phyloP scores from a whole-genome alignment of 2,329 filamentous ascomycete species.

The Anisogramma anomala region DNA sequence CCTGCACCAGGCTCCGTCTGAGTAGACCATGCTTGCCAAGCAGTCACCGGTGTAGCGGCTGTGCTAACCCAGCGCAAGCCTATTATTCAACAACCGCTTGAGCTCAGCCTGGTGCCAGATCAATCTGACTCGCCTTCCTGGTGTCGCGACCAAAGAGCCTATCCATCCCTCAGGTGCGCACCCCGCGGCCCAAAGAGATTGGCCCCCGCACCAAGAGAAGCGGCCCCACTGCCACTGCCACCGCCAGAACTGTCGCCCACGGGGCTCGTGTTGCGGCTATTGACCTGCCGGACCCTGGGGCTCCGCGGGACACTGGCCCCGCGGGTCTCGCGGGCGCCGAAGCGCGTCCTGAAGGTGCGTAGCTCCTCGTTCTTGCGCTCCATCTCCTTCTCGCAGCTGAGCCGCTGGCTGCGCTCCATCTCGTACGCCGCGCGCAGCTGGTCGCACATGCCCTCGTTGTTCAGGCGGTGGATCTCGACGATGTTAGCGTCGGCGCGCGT shows the following conservation, averaged over 20 bases:
- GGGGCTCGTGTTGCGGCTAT: slow-evolving; percentile 17
- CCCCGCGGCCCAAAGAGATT: slow-evolving; percentile 9
- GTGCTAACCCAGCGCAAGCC: too few relatives aligned
- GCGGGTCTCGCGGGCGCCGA: slow-evolving; percentile 42
- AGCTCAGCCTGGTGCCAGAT: too few relatives aligned
- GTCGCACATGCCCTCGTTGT: slow-evolving; percentile 27
- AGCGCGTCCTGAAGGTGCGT: slow-evolving; percentile 29
- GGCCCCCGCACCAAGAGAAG: neutral
- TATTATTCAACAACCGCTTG: too few relatives aligned
- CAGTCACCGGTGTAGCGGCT: too few relatives aligned
- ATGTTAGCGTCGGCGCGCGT: slow-evolving; percentile 34
- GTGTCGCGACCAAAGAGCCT: too few relatives aligned
- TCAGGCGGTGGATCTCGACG: slow-evolving; percentile 34
- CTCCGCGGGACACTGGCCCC: slow-evolving; percentile 46
- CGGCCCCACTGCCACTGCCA: neutral
- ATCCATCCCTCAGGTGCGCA: slow-evolving; percentile 9
- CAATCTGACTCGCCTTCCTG: too few relatives aligned
- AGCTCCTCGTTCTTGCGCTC: slow-evolving; percentile 38
- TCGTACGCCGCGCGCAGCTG: slow-evolving; percentile 27
- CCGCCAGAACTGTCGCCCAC: slow-evolving; percentile 5
- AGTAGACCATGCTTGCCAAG: too few relatives aligned
- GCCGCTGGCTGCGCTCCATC: slow-evolving; percentile 30
- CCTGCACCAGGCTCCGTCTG: too few relatives aligned
- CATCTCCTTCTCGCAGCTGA: slow-evolving; percentile 42
- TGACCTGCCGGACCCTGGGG: slow-evolving; percentile 31